Conservation (phyloP, 1,284 basidiomycete genomes). For the Rhodofomes roseus region DNA sequence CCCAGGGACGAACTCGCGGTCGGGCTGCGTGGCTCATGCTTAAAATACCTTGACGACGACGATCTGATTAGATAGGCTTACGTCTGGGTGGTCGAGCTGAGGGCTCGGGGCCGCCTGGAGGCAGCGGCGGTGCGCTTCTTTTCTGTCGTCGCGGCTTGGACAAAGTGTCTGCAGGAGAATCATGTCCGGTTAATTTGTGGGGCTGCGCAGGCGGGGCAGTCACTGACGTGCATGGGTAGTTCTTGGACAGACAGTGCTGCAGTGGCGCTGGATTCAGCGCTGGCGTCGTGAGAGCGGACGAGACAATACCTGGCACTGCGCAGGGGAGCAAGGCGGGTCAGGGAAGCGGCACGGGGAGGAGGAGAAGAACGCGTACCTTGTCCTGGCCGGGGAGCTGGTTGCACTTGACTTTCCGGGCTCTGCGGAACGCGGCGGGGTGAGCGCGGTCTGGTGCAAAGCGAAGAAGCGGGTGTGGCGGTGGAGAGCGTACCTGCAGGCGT, state of each 20-base stretch:
- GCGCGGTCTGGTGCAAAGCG: background rate
- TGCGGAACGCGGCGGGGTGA: constrained; percentile 23
- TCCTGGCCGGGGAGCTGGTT: constrained; percentile 72
- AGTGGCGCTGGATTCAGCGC: constrained; percentile 5
- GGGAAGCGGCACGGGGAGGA: background rate
- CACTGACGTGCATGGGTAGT: constrained; percentile 79
- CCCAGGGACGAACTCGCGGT: constrained; percentile 14
- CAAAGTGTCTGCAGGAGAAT: constrained; percentile 52
- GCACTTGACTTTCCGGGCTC: constrained; percentile 81
- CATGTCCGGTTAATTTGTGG: background rate
- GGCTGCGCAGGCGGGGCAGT: background rate
- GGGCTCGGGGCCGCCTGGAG: constrained; percentile 58
- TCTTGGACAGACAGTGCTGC: constrained; percentile 78
- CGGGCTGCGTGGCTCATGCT: constrained; percentile 3
- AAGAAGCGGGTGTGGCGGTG: constrained; percentile 7
- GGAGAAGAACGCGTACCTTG: constrained; percentile 48
- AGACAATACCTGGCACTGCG: constrained; percentile 49
- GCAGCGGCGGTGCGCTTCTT: constrained; percentile 61
- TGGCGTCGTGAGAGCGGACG: background rate
- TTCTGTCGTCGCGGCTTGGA: constrained; percentile 78
- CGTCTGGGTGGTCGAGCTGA: constrained; percentile 44
- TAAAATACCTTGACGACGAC: background rate
- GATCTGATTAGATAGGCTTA: constrained; percentile 25
- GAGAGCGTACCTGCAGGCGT: constrained; percentile 68
- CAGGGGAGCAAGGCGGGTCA: background rate